Evolutionary conservation across 1,284 basidiomycete species (phyloP).

Genomic region (Sanghuangporus baumii): DNA sequence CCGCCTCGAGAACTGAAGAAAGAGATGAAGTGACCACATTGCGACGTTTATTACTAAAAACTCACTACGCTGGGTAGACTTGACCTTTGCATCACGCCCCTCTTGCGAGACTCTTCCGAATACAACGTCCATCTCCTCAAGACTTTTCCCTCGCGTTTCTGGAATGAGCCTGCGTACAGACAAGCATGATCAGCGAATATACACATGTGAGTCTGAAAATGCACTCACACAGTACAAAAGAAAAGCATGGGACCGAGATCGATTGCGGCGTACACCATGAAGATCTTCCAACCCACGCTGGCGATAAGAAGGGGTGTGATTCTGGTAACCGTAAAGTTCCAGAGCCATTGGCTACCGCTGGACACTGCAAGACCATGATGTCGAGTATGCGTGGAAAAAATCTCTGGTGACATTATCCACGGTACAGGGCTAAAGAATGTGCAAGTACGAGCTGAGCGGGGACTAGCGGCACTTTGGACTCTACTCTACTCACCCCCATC

Average conservation of each 20-base stretch:
- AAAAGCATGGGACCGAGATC: constrained; percentile 46
- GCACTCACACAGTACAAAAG: constrained; percentile 37
- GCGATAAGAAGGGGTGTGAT: constrained; percentile 62
- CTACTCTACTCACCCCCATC: constrained; percentile 57
- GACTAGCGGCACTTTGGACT: neutral
- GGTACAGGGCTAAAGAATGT: neutral
- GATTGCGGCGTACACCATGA: constrained; percentile 63
- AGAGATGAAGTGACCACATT: neutral
- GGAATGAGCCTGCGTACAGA: constrained; percentile 52
- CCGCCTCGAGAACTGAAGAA: neutral
- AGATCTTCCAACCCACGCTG: constrained; percentile 58
- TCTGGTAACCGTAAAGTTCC: constrained; percentile 72
- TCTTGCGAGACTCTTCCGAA: constrained; percentile 64
- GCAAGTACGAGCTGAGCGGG: neutral
- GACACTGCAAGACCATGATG: constrained; percentile 72
- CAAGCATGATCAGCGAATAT: constrained; percentile 23
- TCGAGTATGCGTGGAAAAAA: constrained; percentile 77
- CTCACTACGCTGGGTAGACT: constrained; percentile 32
- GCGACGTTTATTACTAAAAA: neutral
- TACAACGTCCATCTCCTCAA: constrained; percentile 79
- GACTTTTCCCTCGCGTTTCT: constrained; percentile 68
- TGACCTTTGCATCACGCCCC: constrained; percentile 51
- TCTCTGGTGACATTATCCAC: constrained; percentile 44
- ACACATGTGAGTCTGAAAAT: neutral
- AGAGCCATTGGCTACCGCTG: constrained; percentile 73